Conservation (phyloP, 768 basidiomycete genomes). For the Paxillus involutus region DNA sequence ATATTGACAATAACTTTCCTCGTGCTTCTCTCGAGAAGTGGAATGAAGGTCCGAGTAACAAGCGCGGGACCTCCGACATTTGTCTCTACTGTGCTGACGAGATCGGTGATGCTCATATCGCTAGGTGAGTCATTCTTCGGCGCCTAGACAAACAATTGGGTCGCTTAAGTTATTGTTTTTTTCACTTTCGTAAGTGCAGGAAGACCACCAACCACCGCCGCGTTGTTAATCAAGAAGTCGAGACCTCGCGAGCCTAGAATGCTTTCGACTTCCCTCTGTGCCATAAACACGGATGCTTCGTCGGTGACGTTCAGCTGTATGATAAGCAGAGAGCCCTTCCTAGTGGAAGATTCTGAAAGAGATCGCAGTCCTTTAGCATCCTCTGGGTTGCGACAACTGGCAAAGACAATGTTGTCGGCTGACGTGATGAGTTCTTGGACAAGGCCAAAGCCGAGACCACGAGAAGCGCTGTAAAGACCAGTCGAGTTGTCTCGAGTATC, state of each 20-base stretch:
- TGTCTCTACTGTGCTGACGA: slow-evolving; percentile 22
- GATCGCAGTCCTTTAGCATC: slow-evolving; percentile 19
- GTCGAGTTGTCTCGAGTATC: background rate
- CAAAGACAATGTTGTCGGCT: slow-evolving; percentile 27
- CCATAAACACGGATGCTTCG: slow-evolving; percentile 22
- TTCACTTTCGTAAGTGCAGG: background rate
- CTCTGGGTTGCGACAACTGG: slow-evolving; percentile 29
- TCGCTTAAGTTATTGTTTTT: background rate
- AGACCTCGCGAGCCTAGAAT: slow-evolving; percentile 18
- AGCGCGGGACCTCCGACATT: slow-evolving; percentile 36
- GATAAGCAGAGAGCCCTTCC: slow-evolving; percentile 24
- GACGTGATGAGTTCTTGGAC: slow-evolving; percentile 21
- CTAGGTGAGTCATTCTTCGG: slow-evolving; percentile 26
- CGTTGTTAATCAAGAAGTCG: slow-evolving; percentile 39
- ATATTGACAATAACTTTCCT: slow-evolving; percentile 34
- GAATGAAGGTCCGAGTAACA: slow-evolving; percentile 32
- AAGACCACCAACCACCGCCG: slow-evolving; percentile 29
- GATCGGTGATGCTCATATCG: slow-evolving; percentile 14
- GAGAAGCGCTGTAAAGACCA: slow-evolving; percentile 21
- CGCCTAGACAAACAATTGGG: slow-evolving; percentile 7
- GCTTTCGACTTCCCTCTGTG: slow-evolving; percentile 15
- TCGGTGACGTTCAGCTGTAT: slow-evolving; percentile 29
- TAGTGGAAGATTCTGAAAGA: slow-evolving; percentile 8
- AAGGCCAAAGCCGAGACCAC: slow-evolving; percentile 31
- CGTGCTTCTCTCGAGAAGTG: slow-evolving; percentile 29